A percentile compares a stretch with the other conserved stretches of the same genome.
These are phyloP conservation scores for Cyclaneusma minus DNA, from an alignment of 2,329 filamentous ascomycete genomes.

Conservation along the genomic window DNA sequence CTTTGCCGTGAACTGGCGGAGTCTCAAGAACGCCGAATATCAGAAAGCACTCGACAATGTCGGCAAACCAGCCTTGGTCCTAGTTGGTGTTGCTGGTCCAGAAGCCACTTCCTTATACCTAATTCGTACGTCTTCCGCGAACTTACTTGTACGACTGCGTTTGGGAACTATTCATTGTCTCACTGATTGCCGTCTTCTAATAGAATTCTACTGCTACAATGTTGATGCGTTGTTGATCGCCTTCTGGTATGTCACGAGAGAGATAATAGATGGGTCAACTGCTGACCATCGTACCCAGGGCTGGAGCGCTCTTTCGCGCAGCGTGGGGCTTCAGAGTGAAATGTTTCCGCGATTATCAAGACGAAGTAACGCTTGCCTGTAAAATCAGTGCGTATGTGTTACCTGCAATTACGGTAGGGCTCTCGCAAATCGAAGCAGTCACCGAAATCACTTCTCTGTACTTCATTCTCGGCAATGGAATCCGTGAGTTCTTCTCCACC, in stretches of 20 bases:
- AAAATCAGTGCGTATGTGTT: slow-evolving; percentile 22
- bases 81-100: slow-evolving; percentile 25
- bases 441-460: slow-evolving; percentile 15
- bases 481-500: slow-evolving; percentile 17
- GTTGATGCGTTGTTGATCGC: slow-evolving; percentile 29
- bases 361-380: slow-evolving; percentile 13
- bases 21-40: slow-evolving; percentile 18
- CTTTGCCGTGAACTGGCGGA: slow-evolving; percentile 11
- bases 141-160: neutral
- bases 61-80: slow-evolving; percentile 24
- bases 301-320: slow-evolving; percentile 21
- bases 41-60: slow-evolving; percentile 19
- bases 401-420: slow-evolving; percentile 20
- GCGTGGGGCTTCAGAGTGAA: slow-evolving; percentile 17
- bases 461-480: slow-evolving; percentile 21
- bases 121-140: slow-evolving; percentile 24
- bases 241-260: slow-evolving; percentile 30
- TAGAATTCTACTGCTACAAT: slow-evolving; percentile 35
- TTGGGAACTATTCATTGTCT: neutral
- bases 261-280: neutral
- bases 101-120: slow-evolving; percentile 29
- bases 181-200: slow-evolving; percentile 5
- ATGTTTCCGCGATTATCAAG: slow-evolving; percentile 14
- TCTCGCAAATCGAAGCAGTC: slow-evolving; percentile 17
- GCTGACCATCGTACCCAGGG: slow-evolving; percentile 15